Base-by-base conservation (phyloP, 2,329 filamentous ascomycete genomes). In the Plectosphaerella sp. region DNA sequence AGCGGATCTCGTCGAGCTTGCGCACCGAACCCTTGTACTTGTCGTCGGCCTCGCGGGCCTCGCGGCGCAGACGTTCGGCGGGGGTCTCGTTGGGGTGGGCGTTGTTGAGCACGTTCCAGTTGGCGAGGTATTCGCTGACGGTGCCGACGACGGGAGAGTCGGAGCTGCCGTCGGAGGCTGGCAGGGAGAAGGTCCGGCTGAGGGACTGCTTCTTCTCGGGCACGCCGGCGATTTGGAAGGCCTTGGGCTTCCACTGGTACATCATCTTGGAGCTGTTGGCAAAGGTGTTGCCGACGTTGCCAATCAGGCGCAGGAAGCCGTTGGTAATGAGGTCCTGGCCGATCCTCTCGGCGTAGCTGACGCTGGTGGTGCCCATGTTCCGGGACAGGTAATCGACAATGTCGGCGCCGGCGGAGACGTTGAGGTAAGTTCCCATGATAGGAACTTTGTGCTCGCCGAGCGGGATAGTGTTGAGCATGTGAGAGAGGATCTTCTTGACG, bases 201-300 rank as follows among this genome's bases (percentile, higher is more conserved):
- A 93, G 67, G 2, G 83, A 68, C 54, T 80, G 78, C 76, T 92
- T 95, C 79, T 91, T 96, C 68, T 97, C 93, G 0, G 90, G 91
- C 50, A 96, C 77, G 20, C 92, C 93, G 24, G 91, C 86, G 52
- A 94, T 69, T 65, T 95, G 86, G 73, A 97, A 99, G 5, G 89
- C 87, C 73, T 91, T 95, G 8, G 92, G 84, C 51, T 91, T 87
- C 94, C 94, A 99, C 69, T 99, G 94, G 69, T 99, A 99, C 67
- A 89, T 93, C 84, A 97, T 88, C 71, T 88, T 91, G 58, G 92
- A 96, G 77, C 92, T 97, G 73, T 99, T 99, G 61, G 93, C 92
- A 67, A 99, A 99, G 1, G 88, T 90, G 72, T 83, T 97, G 55
- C 94, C 94, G 50, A 99, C 92, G 62, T 94, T 97, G 58, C 94